Evolutionary conservation across 139 green algal species (phyloP).

Genomic region (Haematococcus sp.): DNA sequence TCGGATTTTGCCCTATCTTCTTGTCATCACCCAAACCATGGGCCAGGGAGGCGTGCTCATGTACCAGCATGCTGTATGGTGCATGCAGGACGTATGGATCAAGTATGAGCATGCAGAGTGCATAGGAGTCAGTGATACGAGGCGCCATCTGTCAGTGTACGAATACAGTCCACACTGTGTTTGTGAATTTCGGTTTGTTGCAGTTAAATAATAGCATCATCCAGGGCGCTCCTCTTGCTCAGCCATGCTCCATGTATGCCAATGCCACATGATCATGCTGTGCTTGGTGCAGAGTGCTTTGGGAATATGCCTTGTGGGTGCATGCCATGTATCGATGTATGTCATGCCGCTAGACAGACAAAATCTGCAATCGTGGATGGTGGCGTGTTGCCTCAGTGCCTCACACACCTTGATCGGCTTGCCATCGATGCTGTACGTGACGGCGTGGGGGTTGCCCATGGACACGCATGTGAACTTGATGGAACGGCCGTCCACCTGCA

Average conservation of each 20-base stretch:
- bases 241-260: too few relatives aligned
- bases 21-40: conserved; percentile 4
- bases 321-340: too few relatives aligned
- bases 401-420: conserved; percentile 63
- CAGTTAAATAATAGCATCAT: conserved; percentile 7
- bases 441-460: conserved; percentile 98
- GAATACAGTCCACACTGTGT: conserved; percentile 36
- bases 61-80: not conserved
- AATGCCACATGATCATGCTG: too few relatives aligned
- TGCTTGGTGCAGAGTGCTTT: too few relatives aligned
- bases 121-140: too few relatives aligned
- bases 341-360: too few relatives aligned
- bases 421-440: conserved; percentile 76
- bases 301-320: too few relatives aligned
- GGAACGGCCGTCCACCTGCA: conserved; percentile 72
- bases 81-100: not conserved
- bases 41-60: not conserved
- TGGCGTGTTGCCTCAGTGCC: not conserved
- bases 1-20: conserved; percentile 17
- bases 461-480: conserved; percentile 87
- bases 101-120: too few relatives aligned
- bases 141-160: conserved; percentile 43
- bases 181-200: conserved; percentile 15
- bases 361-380: too few relatives aligned
- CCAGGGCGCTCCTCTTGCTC: not conserved